phyloP scores from a whole-genome alignment of 2,329 filamentous ascomycete species.

The Aspergillus sp. region DNA sequence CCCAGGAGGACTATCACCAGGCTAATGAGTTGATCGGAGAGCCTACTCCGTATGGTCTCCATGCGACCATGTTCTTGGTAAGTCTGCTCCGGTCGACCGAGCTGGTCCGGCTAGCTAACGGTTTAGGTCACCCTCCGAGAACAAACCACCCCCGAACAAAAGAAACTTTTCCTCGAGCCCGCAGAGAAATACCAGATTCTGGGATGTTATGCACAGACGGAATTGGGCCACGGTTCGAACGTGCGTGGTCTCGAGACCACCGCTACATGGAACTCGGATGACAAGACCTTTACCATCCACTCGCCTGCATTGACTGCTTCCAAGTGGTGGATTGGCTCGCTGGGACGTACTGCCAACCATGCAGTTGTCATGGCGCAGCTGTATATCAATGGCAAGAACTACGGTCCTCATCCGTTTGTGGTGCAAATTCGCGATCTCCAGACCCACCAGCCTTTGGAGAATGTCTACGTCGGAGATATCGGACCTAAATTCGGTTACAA shows the following conservation, averaged over 20 bases:
- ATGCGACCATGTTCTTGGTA: constrained; percentile 66
- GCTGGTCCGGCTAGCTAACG: neutral
- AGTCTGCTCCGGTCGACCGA: constrained; percentile 10
- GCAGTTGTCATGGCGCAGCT: constrained; percentile 77
- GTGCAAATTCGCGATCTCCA: constrained; percentile 68
- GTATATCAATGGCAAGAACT: constrained; percentile 61
- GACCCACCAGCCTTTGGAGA: constrained; percentile 64
- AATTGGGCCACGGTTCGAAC: constrained; percentile 74
- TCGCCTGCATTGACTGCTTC: constrained; percentile 69
- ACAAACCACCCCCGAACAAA: constrained; percentile 69
- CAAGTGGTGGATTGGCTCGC: constrained; percentile 82
- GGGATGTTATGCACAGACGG: constrained; percentile 77
- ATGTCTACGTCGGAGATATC: constrained; percentile 72
- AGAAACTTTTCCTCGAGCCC: constrained; percentile 65
- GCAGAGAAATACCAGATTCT: constrained; percentile 68
- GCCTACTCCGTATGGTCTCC: constrained; percentile 68
- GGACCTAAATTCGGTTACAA: constrained; percentile 77
- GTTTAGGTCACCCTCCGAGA: constrained; percentile 61
- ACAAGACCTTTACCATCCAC: constrained; percentile 71
- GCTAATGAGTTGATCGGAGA: constrained; percentile 69
- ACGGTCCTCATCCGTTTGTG: constrained; percentile 73
- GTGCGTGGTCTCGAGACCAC: constrained; percentile 69
- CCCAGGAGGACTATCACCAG: constrained; percentile 55
- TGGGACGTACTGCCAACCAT: constrained; percentile 71
- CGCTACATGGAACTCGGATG: constrained; percentile 66